These are phyloP conservation scores for Phaeoacremonium minimum DNA, from an alignment of 2,329 filamentous ascomycete species.

Conservation along the genomic window DNA sequence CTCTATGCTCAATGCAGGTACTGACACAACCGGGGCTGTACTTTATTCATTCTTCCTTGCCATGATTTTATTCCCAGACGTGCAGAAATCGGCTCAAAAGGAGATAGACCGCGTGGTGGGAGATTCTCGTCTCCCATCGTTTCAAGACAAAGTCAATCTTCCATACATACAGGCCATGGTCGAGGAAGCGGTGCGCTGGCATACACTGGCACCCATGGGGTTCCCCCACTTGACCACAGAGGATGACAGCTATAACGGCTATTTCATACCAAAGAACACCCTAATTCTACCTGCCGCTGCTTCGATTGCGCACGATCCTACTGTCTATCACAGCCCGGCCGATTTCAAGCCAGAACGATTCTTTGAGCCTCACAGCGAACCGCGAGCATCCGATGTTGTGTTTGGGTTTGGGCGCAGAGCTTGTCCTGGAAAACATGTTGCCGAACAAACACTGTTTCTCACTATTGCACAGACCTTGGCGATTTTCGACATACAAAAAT, in stretches of 20 bases:
- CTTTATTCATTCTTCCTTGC: constrained; percentile 30
- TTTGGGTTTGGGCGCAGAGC: constrained; percentile 6
- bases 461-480: no score
- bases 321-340: constrained; percentile 2
- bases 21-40: constrained; percentile 3
- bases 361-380: constrained; percentile 2
- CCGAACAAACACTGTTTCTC: background rate
- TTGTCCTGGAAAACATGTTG: constrained; percentile 4
- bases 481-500: no score
- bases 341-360: constrained; percentile 7
- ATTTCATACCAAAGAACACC: constrained; percentile 3
- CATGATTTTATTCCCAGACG: constrained; percentile 35
- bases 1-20: background rate
- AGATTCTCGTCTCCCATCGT: constrained; percentile 4
- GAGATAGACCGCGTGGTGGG: constrained; percentile 9
- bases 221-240: constrained; percentile 25
- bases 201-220: constrained; percentile 11
- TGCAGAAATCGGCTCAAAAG: constrained; percentile 24
- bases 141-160: background rate
- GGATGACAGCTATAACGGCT: constrained; percentile 2
- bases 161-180: constrained; percentile 5
- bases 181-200: constrained; percentile 3
- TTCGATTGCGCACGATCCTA: constrained; percentile 3
- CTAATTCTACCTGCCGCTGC: constrained; percentile 1
- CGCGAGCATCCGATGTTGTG: background rate